Percentiles rank a stretch among this genome's conserved stretches.
These are phyloP conservation scores for Rauvolfia tetraphylla DNA, from an alignment of 257 asterid genomes.

Conservation along the genomic window DNA sequence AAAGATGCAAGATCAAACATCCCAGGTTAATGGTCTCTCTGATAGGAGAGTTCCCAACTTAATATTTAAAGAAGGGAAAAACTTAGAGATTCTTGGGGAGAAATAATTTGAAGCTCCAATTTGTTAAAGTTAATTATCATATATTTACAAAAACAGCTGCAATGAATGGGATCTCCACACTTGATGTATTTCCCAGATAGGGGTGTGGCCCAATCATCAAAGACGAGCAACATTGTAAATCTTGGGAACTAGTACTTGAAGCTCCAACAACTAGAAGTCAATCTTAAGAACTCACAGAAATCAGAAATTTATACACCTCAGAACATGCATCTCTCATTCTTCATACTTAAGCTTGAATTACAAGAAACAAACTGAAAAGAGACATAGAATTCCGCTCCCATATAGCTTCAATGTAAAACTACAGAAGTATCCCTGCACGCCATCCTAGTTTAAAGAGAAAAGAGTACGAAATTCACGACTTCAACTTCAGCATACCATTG, in stretches of 20 bases:
- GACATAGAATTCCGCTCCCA: neutral
- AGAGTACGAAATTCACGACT: neutral
- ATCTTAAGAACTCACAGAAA: neutral
- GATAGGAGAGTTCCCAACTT: too few species aligned
- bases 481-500: neutral
- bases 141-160: neutral
- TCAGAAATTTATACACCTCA: neutral
- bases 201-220: neutral
- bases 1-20: neutral
- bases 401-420: too few species aligned
- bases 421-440: neutral
- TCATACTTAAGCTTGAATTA: neutral
- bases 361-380: neutral
- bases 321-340: neutral
- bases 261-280: neutral
- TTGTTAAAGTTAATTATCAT: neutral
- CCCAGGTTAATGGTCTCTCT: too few species aligned
- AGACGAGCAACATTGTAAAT: neutral
- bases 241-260: neutral
- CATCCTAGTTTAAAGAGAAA: neutral
- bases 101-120: neutral
- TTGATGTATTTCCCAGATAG: neutral
- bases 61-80: too few species aligned
- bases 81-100: too few species aligned
- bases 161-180: neutral